Evolutionary conservation across 495 filamentous ascomycete species (phyloP).

Genomic region (Mytilinidion resinicola): DNA sequence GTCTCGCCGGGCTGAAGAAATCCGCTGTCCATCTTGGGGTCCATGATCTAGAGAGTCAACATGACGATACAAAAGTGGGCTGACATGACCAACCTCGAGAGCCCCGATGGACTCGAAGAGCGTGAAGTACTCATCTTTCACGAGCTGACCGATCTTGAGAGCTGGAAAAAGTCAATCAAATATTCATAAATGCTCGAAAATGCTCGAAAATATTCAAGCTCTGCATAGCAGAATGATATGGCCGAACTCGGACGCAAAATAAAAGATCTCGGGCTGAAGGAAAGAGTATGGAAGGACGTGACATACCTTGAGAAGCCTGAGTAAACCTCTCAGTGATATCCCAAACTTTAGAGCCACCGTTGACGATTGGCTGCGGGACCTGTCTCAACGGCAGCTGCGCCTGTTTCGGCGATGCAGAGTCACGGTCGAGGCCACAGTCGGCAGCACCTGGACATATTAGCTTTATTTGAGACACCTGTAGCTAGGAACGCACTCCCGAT

Average conservation of each 20-base stretch:
- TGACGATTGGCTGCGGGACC: constrained; percentile 34
- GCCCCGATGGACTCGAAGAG: constrained; percentile 91
- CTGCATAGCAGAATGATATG: too few relatives aligned
- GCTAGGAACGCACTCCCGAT: too few relatives aligned
- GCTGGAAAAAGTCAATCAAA: constrained; percentile 41
- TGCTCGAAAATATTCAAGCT: not conserved
- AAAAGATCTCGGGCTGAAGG: too few relatives aligned
- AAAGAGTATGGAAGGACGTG: too few relatives aligned
- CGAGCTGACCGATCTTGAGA: constrained; percentile 69
- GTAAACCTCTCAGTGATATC: constrained; percentile 78
- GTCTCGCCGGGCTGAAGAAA: constrained; percentile 68
- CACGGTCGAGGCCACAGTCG: too few relatives aligned
- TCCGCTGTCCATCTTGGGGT: constrained; percentile 97
- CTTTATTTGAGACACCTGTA: too few relatives aligned
- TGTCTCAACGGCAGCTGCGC: constrained; percentile 20
- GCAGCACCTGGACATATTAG: too few relatives aligned
- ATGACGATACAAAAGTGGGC: not conserved
- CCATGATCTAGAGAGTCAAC: constrained; percentile 69
- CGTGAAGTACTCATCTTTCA: constrained; percentile 91
- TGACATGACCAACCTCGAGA: constrained; percentile 62
- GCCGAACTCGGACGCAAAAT: too few relatives aligned
- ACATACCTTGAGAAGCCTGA: constrained; percentile 60
- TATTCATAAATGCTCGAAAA: not conserved
- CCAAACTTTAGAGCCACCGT: constrained; percentile 43
- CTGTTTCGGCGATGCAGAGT: not conserved